A percentile compares a stretch with the other conserved stretches of the same genome.
phyloP scores from a whole-genome alignment of 176 grass and related monocot genomes.

The Echinochloa phyllopogon region DNA sequence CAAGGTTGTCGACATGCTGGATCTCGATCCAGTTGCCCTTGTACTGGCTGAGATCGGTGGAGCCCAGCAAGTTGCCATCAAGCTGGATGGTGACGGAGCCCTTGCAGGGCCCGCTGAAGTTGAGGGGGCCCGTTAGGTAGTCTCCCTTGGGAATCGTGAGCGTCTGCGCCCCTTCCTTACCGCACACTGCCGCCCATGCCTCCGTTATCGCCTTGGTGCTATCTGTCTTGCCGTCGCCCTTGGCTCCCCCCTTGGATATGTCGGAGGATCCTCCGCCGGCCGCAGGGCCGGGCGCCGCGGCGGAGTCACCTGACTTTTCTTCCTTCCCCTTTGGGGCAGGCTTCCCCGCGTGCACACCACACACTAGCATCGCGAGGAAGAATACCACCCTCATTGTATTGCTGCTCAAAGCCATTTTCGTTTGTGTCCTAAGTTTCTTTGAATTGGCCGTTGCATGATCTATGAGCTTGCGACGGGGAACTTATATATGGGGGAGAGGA shows the following conservation, averaged over 20 bases:
- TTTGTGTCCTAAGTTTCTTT: background rate
- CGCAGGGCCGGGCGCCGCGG: background rate
- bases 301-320: too few species aligned
- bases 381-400: background rate
- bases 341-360: slow-evolving; percentile 29
- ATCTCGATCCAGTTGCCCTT: slow-evolving; percentile 63
- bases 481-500: background rate
- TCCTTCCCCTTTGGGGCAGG: background rate
- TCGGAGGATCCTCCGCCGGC: background rate
- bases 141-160: slow-evolving; percentile 53
- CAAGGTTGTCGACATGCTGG: slow-evolving; percentile 43
- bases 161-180: slow-evolving; percentile 32
- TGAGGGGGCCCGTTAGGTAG: slow-evolving; percentile 47
- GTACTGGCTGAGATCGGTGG: slow-evolving; percentile 47
- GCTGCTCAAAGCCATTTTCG: slow-evolving; percentile 26
- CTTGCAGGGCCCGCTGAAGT: slow-evolving; percentile 64
- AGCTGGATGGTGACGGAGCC: slow-evolving; percentile 44
- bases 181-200: slow-evolving; percentile 55
- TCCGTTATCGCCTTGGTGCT: slow-evolving; percentile 54
- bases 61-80: slow-evolving; percentile 52
- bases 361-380: slow-evolving; percentile 25
- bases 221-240: slow-evolving; percentile 52
- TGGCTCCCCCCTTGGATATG: slow-evolving; percentile 46
- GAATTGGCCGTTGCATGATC: background rate
- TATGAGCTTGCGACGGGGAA: background rate